Evolutionary conservation across 2,329 filamentous ascomycete genomes (phyloP), one percentile per base, ranked within the genome.

Genomic region (Xylariaceae sp.): DNA sequence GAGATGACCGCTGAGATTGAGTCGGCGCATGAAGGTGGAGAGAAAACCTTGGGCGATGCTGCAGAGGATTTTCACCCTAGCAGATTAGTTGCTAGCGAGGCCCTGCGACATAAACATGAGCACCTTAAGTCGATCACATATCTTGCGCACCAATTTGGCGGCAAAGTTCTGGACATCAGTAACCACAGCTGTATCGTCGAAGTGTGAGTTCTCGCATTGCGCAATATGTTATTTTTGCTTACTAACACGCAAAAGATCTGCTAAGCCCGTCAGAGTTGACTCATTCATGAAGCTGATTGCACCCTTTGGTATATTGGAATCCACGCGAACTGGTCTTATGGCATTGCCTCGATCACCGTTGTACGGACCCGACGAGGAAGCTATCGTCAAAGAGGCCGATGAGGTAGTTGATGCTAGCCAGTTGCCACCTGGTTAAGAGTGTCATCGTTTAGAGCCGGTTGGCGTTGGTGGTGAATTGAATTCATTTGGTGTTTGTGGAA

Each of bases 111-210:
- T 68, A 98, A 98, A 76, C 90, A 97, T 64, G 89, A 97, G 73
- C 93, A 98, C 73, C 69, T 98, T 55, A 88, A 91, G 72, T 89
- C 87, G 43, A 95, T 98, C 60, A 98, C 93, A 42, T 93, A 95
- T 67, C 82, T 98, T 62, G 85, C 91, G 15, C 93, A 98, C 71
- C 93, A 98, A 61, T 98, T 98, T 59, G 90, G 90, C 43, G 93
- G 93, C 51, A 98, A 98, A 72, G 87, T 98, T 19, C 68, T 98
- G 56, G 93, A 98, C 66, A 97, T 98, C 57, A 95, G 89, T 74
- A 96, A 88, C 39, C 96, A 88, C 69, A 97, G 94, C 71, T 97
- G 93, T 69, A 97, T 97, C 65, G 90, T 98, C 45, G 93, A 98
- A 69, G 68, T 98, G 87, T 91, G 78, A 78, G 86, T 78, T 19